phyloP scores from a whole-genome alignment of 495 filamentous ascomycete genomes.

The Xylaria castorea region DNA sequence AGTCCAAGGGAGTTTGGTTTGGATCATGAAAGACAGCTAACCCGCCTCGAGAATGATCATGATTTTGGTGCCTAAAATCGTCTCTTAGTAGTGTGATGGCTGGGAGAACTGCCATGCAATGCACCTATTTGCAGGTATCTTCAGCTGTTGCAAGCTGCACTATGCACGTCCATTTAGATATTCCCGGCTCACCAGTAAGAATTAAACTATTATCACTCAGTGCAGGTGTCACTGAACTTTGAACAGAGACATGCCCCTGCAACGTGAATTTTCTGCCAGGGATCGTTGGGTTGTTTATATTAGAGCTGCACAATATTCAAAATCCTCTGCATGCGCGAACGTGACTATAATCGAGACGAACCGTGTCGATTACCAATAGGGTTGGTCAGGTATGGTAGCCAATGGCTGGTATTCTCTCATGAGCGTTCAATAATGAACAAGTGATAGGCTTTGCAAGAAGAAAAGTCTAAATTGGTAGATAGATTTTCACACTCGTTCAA shows the following conservation, averaged over 20 bases:
- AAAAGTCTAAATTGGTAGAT: background rate
- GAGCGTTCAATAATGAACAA: background rate
- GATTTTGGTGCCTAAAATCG: background rate
- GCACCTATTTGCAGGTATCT: conserved; percentile 7
- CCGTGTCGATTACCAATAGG: background rate
- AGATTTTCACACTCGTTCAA: background rate
- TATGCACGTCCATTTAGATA: conserved; percentile 12
- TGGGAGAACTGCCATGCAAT: conserved; percentile 19
- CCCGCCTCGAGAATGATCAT: background rate
- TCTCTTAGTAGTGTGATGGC: background rate
- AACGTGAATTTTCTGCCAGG: background rate
- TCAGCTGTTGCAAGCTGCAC: conserved; percentile 6
- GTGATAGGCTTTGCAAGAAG: background rate
- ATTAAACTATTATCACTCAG: background rate
- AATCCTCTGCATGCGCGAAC: background rate
- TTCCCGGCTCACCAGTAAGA: background rate
- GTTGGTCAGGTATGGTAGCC: background rate
- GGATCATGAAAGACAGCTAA: background rate
- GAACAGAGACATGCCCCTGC: background rate
- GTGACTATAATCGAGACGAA: background rate
- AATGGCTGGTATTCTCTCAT: background rate
- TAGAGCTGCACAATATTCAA: conserved; percentile 6
- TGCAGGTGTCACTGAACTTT: background rate
- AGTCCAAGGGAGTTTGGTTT: background rate
- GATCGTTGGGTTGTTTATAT: background rate